Evolutionary conservation across 148 eudicot species (phyloP).

Genomic region (Rhododendron henanense): DNA sequence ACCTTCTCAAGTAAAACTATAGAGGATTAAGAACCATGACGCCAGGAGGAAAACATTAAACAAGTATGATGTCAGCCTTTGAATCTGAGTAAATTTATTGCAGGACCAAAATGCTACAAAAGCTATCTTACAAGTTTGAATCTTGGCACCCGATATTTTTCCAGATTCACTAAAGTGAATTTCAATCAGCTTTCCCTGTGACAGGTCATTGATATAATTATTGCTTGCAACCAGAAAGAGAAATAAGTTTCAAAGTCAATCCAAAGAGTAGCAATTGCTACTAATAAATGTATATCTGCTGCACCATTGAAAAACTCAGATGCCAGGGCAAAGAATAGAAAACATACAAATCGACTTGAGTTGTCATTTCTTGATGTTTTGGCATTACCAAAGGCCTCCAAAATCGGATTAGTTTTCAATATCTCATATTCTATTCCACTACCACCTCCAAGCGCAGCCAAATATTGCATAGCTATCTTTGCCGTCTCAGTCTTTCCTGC

Average conservation of each 20-base stretch:
- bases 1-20: conserved; percentile 99
- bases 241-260: neutral
- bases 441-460: conserved; percentile 98
- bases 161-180: conserved; percentile 98
- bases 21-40: conserved; percentile 18
- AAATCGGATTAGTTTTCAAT: conserved; percentile 83
- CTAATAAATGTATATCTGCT: neutral
- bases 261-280: neutral
- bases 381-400: conserved; percentile 99
- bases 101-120: conserved; percentile 10
- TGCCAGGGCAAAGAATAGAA: conserved; percentile 7
- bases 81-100: neutral
- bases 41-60: conserved; percentile 11
- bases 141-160: conserved; percentile 91
- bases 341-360: conserved; percentile 97
- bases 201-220: conserved; percentile 13
- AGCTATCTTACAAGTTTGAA: conserved; percentile 86
- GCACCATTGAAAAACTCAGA: neutral
- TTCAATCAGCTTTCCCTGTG: conserved; percentile 97
- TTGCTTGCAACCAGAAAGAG: conserved; percentile 4
- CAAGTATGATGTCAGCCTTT: conserved; percentile 10
- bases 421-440: conserved; percentile 95
- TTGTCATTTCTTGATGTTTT: conserved; percentile 91
- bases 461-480: conserved; percentile 98
- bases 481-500: conserved; percentile 99